Conservation (phyloP, 2,329 filamentous ascomycete species). For the Scortechinia acanthostroma region DNA sequence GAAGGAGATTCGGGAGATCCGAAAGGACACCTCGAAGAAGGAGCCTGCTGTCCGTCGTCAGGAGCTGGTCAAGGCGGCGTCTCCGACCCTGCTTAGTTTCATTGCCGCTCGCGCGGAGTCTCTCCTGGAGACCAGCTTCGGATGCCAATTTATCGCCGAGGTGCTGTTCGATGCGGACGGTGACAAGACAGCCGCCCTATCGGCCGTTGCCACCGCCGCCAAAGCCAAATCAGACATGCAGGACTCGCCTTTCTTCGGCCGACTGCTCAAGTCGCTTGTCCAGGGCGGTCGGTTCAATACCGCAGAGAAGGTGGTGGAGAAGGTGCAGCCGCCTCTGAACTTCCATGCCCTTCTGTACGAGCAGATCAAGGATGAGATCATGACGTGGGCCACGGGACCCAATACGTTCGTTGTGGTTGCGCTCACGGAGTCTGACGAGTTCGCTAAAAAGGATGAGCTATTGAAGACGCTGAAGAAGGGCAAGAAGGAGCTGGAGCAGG, state of each 20-base stretch:
- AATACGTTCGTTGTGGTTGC: conserved; percentile 82
- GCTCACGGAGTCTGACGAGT: conserved; percentile 69
- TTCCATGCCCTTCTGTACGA: conserved; percentile 81
- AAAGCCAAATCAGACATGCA: conserved; percentile 40
- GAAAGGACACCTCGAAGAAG: conserved; percentile 85
- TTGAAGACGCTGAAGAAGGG: conserved; percentile 66
- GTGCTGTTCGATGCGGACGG: conserved; percentile 70
- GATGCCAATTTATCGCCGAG: conserved; percentile 79
- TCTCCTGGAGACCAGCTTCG: conserved; percentile 71
- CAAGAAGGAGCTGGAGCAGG: conserved; percentile 64
- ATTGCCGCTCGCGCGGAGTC: conserved; percentile 63
- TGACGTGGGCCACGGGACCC: conserved; percentile 79
- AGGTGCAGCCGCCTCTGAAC: conserved; percentile 67
- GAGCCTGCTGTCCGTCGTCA: conserved; percentile 68
- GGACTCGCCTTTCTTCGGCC: conserved; percentile 51
- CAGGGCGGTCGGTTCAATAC: conserved; percentile 82
- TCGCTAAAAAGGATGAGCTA: conserved; percentile 59
- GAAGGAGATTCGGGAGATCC: conserved; percentile 70
- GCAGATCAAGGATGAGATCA: conserved; percentile 66
- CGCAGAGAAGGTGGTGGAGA: conserved; percentile 61
- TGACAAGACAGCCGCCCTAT: conserved; percentile 69
- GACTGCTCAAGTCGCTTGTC: conserved; percentile 85
- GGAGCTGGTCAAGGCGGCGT: conserved; percentile 70
- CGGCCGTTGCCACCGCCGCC: conserved; percentile 61
- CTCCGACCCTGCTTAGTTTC: conserved; percentile 67